Evolutionary conservation across 805 yeast genomes (phyloP).

Genomic region (Ogataea chonburiensis): DNA sequence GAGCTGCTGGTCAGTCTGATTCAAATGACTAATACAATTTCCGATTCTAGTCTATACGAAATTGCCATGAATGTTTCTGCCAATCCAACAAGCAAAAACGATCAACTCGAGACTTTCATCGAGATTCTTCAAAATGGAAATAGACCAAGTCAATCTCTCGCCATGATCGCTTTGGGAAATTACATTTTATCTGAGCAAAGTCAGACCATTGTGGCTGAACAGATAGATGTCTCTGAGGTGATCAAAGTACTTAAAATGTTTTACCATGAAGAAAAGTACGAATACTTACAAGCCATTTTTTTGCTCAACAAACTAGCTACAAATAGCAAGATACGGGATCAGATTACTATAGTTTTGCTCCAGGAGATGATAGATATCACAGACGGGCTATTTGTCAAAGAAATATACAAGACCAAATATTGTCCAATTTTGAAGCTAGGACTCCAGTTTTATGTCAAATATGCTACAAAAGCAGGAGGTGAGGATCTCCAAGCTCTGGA

Average conservation of each 20-base stretch:
- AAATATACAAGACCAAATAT: slow-evolving; percentile 1
- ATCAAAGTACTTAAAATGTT: slow-evolving; percentile 3
- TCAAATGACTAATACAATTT: neutral
- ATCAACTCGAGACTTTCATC: slow-evolving; percentile 13
- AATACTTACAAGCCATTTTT: slow-evolving; percentile 7
- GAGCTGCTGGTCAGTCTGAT: slow-evolving; percentile 6
- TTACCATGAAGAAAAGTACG: neutral
- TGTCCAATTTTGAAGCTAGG: neutral
- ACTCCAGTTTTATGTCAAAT: slow-evolving; percentile 3
- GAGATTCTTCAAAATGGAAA: slow-evolving; percentile 1
- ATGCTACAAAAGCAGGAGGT: neutral
- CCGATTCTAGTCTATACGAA: slow-evolving; percentile 8
- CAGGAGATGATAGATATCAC: neutral
- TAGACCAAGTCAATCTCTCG: slow-evolving; percentile 8
- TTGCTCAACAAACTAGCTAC: slow-evolving; percentile 19
- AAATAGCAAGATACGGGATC: slow-evolving; percentile 1
- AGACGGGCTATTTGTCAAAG: neutral
- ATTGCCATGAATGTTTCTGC: slow-evolving; percentile 20
- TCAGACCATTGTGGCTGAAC: slow-evolving; percentile 6
- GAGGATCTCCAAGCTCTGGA: neutral
- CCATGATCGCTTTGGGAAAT: slow-evolving; percentile 21
- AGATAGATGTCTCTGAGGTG: slow-evolving; percentile 3
- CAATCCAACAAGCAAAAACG: slow-evolving; percentile 14
- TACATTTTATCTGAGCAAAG: slow-evolving; percentile 14
- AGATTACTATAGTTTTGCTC: too few species aligned